Percentiles rank a stretch among this genome's conserved stretches.
phyloP scores from a whole-genome alignment of 768 basidiomycete species.

The Pluteus cervinus region DNA sequence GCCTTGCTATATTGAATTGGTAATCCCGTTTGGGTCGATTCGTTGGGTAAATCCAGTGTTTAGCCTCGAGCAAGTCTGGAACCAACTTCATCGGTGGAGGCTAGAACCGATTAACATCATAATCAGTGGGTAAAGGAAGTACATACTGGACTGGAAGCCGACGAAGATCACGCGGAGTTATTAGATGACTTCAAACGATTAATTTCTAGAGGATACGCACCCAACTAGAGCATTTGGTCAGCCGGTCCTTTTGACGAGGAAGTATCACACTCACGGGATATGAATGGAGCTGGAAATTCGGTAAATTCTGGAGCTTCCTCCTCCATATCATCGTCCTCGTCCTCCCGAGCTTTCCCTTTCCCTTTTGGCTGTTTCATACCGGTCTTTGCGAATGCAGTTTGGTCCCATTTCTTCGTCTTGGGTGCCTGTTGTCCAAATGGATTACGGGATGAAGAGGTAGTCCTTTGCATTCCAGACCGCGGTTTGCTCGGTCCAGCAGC shows the following conservation, averaged over 20 bases:
- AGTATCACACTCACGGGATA: constrained; percentile 44
- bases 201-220: constrained; percentile 30
- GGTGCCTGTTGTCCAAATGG: constrained; percentile 50
- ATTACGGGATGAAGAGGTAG: constrained; percentile 36
- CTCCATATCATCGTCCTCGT: constrained; percentile 48
- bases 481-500: constrained; percentile 26
- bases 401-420: constrained; percentile 87
- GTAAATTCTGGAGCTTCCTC: constrained; percentile 67
- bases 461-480: constrained; percentile 30
- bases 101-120: constrained; percentile 26
- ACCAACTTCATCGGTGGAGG: constrained; percentile 72
- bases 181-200: background rate
- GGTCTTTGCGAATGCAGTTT: constrained; percentile 79
- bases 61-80: constrained; percentile 71
- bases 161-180: background rate
- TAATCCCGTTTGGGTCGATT: constrained; percentile 89
- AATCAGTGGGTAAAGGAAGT: background rate
- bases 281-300: constrained; percentile 79
- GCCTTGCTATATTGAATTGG: constrained; percentile 87
- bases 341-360: constrained; percentile 42
- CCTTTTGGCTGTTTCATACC: constrained; percentile 50
- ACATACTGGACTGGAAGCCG: constrained; percentile 24
- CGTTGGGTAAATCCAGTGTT: constrained; percentile 88
- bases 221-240: constrained; percentile 31
- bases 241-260: background rate